These are phyloP conservation scores for Neurospora hispaniola DNA, from an alignment of 495 filamentous ascomycete species.

Conservation along the genomic window DNA sequence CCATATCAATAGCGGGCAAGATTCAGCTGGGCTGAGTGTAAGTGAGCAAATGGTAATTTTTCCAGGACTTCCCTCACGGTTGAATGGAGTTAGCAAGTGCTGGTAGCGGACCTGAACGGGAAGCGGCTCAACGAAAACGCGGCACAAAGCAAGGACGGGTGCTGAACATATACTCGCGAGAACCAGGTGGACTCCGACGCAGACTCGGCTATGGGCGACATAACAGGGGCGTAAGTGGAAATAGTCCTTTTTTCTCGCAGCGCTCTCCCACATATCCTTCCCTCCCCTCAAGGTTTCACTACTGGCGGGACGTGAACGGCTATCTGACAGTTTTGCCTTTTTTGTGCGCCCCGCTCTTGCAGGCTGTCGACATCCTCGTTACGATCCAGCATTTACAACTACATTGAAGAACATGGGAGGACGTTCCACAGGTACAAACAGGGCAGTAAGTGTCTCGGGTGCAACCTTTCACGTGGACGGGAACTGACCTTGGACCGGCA, in stretches of 20 bases:
- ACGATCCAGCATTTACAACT: slow-evolving; percentile 10
- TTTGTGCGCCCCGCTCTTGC: neutral
- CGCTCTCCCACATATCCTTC: neutral
- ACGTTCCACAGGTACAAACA: slow-evolving; percentile 29
- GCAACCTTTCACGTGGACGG: neutral
- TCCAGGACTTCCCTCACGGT: neutral
- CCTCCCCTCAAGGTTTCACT: neutral
- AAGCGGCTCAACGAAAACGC: neutral
- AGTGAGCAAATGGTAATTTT: slow-evolving; percentile 1
- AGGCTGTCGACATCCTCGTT: slow-evolving; percentile 7
- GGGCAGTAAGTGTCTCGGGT: slow-evolving; percentile 20
- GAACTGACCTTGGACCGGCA: slow-evolving; percentile 1
- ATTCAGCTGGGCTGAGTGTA: slow-evolving; percentile 4
- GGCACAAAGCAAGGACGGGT: neutral
- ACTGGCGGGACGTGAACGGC: neutral
- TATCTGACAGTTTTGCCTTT: neutral
- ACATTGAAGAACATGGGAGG: slow-evolving; percentile 22
- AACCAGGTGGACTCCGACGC: slow-evolving; percentile 5
- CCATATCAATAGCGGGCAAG: neutral
- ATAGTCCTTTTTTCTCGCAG: neutral
- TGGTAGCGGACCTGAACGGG: neutral
- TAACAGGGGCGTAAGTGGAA: neutral
- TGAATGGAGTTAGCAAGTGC: neutral
- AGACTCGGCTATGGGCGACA: slow-evolving; percentile 6
- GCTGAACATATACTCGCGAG: neutral